Evolutionary conservation across 192 early-diverging fungal genomes (phyloP), one percentile per base, ranked within the genome.

Genomic region (Phlyctochytrium bullatum): DNA sequence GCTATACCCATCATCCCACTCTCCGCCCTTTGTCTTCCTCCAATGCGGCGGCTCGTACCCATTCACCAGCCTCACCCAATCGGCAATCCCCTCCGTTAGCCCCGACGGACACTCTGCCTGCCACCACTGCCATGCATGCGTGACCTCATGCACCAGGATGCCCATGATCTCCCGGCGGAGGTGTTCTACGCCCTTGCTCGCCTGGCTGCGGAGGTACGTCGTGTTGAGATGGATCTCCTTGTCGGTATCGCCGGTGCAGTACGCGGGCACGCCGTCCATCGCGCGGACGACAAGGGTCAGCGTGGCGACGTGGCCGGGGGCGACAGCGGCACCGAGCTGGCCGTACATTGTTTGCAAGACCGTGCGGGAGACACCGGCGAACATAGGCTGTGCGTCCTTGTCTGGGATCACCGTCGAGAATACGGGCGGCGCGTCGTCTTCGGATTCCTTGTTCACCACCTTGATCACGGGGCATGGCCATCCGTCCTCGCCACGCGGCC

Each of bases 31-130:
- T 14, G 34, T 50, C 6, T 57, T 40, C 28, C 31, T 27, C 81
- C 81, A 83, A 62, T 78, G 76, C 35, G 40, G 53, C 28, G 81
- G 67, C 2, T 36, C 66, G 16, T 40, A 67, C 3, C 72, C 73
- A 0, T 62, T 58, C 14, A 59, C 34, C 28, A 83, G 51, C 2
- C 81, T 64, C 27, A 80, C 68, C 33, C 59, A 80, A 61, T 83
- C 81, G 16, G 80, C 80, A 52, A 82, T 59, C 4, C 80, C 80
- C 59, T 82, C 80, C 10, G 76, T 52, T 30, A 82, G 53, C 52
- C 79, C 74, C 33, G 62, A 59, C 25, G 75, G 71, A 0, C 35
- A 34, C 10, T 62, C 59, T 2, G 63, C 40, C 23, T 50, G 29
- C 34, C 67, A 66, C 12, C 23, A 28, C 52, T 79, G 77, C 61